Conservation (phyloP, 345 rosid species). For the Viola odorata region DNA sequence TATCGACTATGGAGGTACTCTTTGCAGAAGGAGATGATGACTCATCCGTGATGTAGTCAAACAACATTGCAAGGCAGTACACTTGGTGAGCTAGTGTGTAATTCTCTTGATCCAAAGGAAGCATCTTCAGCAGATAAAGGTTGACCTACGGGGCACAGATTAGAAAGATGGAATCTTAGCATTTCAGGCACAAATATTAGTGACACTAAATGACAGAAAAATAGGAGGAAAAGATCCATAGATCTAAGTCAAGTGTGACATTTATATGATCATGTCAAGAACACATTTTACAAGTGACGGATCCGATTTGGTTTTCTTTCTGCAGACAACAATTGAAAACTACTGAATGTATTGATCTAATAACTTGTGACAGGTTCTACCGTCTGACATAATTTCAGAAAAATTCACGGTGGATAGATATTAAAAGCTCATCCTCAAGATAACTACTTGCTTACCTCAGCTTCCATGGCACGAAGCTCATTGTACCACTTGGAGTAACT, state of each 20-base stretch:
- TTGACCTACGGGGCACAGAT: constrained; percentile 51
- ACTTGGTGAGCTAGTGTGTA: constrained; percentile 64
- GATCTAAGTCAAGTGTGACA: too few species aligned
- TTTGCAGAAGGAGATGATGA: constrained; percentile 43
- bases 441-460: constrained; percentile 52
- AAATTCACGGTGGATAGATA: too few species aligned
- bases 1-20: constrained; percentile 56
- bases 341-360: too few species aligned
- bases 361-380: too few species aligned
- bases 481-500: constrained; percentile 48
- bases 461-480: constrained; percentile 86
- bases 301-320: too few species aligned
- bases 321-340: too few species aligned
- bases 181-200: neutral
- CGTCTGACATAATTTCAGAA: too few species aligned
- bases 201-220: too few species aligned
- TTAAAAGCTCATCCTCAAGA: neutral
- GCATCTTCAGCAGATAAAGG: constrained; percentile 62
- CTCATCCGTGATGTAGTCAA: constrained; percentile 71
- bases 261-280: too few species aligned
- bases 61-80: constrained; percentile 68
- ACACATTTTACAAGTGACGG: too few species aligned
- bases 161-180: constrained; percentile 4
- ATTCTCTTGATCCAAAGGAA: constrained; percentile 58
- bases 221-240: too few species aligned